A percentile compares a stretch with the other conserved stretches of the same genome.
Evolutionary conservation across 2,329 filamentous ascomycete species (phyloP).

Genomic region (Metarhizium guizhouense): DNA sequence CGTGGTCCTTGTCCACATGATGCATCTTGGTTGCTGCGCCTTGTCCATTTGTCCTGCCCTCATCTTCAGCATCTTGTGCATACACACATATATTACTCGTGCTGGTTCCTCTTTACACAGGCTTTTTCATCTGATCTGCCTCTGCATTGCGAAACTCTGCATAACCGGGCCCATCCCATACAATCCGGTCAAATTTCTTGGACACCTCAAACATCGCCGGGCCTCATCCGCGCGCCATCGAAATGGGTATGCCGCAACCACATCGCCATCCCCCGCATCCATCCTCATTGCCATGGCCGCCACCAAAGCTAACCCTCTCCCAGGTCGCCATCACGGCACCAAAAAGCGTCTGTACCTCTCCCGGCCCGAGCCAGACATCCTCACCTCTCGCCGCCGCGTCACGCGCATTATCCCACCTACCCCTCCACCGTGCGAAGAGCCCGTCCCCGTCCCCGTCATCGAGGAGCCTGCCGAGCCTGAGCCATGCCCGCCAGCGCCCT

Average conservation of each 20-base stretch:
- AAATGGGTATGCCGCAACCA: constrained; percentile 15
- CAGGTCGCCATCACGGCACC: constrained; percentile 12
- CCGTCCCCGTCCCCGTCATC: constrained; percentile 8
- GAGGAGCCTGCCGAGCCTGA: background rate
- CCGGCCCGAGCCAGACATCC: constrained; percentile 29
- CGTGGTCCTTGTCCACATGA: constrained; percentile 1
- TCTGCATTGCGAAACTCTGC: background rate
- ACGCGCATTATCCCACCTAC: constrained; percentile 29
- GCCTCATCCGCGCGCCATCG: constrained; percentile 3
- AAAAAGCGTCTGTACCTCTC: constrained; percentile 36
- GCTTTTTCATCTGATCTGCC: background rate
- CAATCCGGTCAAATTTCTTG: background rate
- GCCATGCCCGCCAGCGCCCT: background rate
- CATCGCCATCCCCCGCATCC: constrained; percentile 2
- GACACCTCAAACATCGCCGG: too few species aligned
- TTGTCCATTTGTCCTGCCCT: background rate
- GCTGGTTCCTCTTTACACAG: background rate
- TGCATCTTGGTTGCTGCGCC: background rate
- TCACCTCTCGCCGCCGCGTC: constrained; percentile 25
- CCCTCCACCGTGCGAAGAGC: constrained; percentile 18
- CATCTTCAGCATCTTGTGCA: background rate
- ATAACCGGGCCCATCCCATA: background rate
- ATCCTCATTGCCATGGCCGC: too few species aligned
- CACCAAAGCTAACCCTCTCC: background rate
- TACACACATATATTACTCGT: background rate